Percentiles rank a stretch among this genome's conserved stretches.
Conservation (phyloP, 768 basidiomycete genomes). For the Collybiopsis confluens region DNA sequence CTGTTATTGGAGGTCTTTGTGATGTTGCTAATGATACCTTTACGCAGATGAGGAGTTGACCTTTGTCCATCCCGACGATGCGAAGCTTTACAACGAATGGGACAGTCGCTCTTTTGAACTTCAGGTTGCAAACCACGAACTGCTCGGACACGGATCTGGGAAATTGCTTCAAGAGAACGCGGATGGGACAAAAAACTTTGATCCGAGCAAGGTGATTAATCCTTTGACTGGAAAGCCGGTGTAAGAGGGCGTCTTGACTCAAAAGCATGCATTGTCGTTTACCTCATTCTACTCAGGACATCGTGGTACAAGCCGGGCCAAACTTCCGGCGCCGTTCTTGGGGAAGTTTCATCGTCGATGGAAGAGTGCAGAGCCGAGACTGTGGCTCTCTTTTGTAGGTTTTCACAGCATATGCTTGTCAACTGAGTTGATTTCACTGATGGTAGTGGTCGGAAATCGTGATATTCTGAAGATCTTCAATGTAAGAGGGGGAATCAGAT, state of each 20-base stretch:
- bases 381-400: conserved; percentile 75
- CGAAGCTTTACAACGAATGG: conserved; percentile 72
- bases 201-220: conserved; percentile 70
- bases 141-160: conserved; percentile 83
- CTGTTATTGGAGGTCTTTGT: background rate
- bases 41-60: conserved; percentile 70
- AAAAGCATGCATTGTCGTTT: conserved; percentile 3
- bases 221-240: conserved; percentile 76
- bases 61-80: conserved; percentile 79
- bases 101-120: conserved; percentile 77
- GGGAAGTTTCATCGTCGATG: conserved; percentile 86
- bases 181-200: conserved; percentile 80
- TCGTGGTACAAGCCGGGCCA: conserved; percentile 91
- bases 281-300: conserved; percentile 34
- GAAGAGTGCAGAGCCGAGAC: conserved; percentile 93
- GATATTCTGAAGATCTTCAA: conserved; percentile 81
- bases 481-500: conserved; percentile 32
- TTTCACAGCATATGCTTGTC: background rate
- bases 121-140: conserved; percentile 88
- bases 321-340: conserved; percentile 76
- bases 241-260: conserved; percentile 31
- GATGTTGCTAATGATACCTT: background rate
- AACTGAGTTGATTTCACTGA: background rate
- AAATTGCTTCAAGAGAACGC: conserved; percentile 76
- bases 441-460: conserved; percentile 63